Base-by-base conservation (phyloP, 352 stramenopile genomes). In the Peronospora belbahrii region DNA sequence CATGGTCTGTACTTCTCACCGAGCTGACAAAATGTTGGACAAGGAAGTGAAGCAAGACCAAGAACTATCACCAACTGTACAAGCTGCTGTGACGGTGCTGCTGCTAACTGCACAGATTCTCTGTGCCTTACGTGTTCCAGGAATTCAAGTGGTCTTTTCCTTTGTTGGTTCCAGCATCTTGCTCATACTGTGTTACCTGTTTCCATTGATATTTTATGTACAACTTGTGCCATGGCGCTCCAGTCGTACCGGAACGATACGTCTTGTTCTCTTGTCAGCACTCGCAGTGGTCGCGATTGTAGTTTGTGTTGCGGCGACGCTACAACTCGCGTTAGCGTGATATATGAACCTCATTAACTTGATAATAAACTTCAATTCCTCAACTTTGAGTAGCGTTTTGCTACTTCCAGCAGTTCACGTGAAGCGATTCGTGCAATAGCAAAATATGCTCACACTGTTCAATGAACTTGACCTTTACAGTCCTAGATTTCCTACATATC, bases 141-240 rank as follows among this genome's bases (percentile, higher is more conserved):
- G 73, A 44, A 64, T 74, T 35, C 66, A 76, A 59, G 72, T 88
- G 31, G 75, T 85, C 4, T 88, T 88, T 49, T 88, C 74, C 1
- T 83, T 88, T 42, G 75, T 86, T 2, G 77, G 77, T 2, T 75
- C 77, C 19, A 87, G 72, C 47, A 83, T 83, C 40, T 48, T 89
- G 36, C 46, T 85, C 35, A 64, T 85, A 48, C 57, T 89, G 0
- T 89, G 77, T 53, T 89, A 89, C 59, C 32, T 83, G 13, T 73
- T 89, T 46, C 77, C 77, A 2, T 49, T 67, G 20, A 52, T 83
- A 2, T 86, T 80, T 55, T 86, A 79, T 55, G 48, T 60, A 10
- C 61, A 52, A 22, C 56, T 88, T 14, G 58, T 52, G 13, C 61
- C 70, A 10, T 84, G 74, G 70, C 62, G 58, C 9, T 58, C 37